Conservation (phyloP, 2,329 filamentous ascomycete genomes). For the Trichoderma guizhouense region DNA sequence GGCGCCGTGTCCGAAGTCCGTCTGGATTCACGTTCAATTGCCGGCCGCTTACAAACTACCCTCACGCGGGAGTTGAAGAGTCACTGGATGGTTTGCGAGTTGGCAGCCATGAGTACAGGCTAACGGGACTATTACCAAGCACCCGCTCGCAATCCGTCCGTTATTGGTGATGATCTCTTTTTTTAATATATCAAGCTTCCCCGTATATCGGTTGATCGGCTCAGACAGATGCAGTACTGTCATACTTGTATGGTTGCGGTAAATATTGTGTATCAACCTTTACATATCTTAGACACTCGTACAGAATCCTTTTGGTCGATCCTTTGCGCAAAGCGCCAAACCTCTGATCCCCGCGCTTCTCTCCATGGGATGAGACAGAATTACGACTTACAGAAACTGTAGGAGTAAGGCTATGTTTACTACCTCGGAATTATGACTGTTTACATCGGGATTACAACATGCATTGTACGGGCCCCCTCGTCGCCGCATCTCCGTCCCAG, state of each 20-base stretch:
- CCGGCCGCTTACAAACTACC: not conserved
- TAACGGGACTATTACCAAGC: not conserved
- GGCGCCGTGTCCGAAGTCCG: conserved; percentile 9
- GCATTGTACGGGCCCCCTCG: not conserved
- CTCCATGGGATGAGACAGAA: not conserved
- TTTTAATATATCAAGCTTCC: not conserved
- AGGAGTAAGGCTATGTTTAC: not conserved
- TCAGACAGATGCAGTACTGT: not conserved
- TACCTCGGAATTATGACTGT: not conserved
- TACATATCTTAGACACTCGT: not conserved
- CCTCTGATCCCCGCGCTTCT: not conserved
- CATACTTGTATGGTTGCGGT: not conserved
- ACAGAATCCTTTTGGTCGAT: not conserved
- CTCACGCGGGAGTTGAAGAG: not conserved
- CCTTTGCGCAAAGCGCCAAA: not conserved
- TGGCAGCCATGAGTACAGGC: not conserved
- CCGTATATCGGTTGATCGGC: not conserved
- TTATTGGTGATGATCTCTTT: not conserved
- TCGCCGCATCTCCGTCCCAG: not conserved
- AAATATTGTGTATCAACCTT: not conserved
- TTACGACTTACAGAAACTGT: not conserved
- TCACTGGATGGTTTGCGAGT: not conserved
- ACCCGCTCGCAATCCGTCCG: not conserved
- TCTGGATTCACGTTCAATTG: not conserved
- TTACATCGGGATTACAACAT: not conserved